A percentile compares a stretch with the other conserved stretches of the same genome.
These are phyloP conservation scores for Penicillium alfredii DNA, from an alignment of 495 filamentous ascomycete genomes.

Conservation along the genomic window DNA sequence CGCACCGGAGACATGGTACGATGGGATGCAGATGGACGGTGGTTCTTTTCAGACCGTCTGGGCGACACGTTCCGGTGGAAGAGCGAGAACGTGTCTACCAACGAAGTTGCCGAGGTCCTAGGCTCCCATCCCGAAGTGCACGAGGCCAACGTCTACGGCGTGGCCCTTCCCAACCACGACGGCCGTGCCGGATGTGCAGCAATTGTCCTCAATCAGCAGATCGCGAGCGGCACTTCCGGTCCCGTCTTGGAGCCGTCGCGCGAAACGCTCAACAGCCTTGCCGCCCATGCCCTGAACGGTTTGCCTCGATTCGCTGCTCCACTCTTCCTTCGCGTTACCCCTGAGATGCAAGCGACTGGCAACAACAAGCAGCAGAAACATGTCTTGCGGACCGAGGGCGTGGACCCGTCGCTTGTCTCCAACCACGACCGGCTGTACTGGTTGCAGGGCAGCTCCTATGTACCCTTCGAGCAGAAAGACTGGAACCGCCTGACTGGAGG, in stretches of 20 bases:
- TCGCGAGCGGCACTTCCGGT: conserved; percentile 23
- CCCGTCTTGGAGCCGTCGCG: conserved; percentile 28
- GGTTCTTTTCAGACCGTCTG: conserved; percentile 84
- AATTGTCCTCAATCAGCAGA: conserved; percentile 48
- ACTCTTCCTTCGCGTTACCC: conserved; percentile 65
- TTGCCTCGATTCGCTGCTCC: conserved; percentile 75
- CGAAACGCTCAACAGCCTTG: conserved; percentile 50
- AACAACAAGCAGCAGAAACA: conserved; percentile 86
- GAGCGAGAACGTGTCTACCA: conserved; percentile 88
- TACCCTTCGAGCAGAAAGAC: conserved; percentile 56
- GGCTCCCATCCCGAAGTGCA: conserved; percentile 59
- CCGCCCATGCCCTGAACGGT: conserved; percentile 47
- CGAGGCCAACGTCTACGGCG: conserved; percentile 88
- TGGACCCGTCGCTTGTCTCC: conserved; percentile 55
- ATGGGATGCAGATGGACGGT: conserved; percentile 63
- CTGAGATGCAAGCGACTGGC: conserved; percentile 61
- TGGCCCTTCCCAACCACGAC: conserved; percentile 75
- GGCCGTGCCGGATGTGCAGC: conserved; percentile 82
- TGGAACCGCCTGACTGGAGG: conserved; percentile 65
- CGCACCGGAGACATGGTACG: conserved; percentile 78
- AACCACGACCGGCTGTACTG: conserved; percentile 61
- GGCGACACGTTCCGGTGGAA: conserved; percentile 97
- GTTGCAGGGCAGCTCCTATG: conserved; percentile 59
- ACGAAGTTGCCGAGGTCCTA: conserved; percentile 62
- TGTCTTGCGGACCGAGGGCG: conserved; percentile 62